Evolutionary conservation across 345 rosid species (phyloP).

Genomic region (Dipteronia sinensis): DNA sequence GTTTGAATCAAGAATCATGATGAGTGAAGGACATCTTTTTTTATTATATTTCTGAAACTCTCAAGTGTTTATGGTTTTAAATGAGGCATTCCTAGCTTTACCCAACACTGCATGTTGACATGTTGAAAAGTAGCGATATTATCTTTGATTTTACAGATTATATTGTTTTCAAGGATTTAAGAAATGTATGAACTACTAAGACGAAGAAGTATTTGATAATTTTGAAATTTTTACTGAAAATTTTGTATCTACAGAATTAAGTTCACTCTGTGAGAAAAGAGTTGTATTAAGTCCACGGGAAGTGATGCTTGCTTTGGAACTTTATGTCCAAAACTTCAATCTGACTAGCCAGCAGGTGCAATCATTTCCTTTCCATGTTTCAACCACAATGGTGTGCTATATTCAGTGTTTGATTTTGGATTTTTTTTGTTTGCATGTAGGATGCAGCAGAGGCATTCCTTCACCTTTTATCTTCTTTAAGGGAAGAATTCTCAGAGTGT

Average conservation of each 20-base stretch:
- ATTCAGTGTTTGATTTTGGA: constrained; percentile 17
- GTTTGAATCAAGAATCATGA: neutral
- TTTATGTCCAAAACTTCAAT: constrained; percentile 61
- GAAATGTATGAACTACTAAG: neutral
- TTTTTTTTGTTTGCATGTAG: constrained; percentile 36
- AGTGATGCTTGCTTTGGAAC: constrained; percentile 74
- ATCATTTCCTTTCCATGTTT: constrained; percentile 11
- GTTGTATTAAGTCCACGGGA: constrained; percentile 57
- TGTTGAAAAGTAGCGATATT: neutral
- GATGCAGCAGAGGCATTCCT: constrained; percentile 95
- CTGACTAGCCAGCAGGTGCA: constrained; percentile 81
- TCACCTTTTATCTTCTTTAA: constrained; percentile 73
- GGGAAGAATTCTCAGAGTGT: constrained; percentile 64
- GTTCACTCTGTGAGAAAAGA: constrained; percentile 35
- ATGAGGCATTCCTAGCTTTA: neutral
- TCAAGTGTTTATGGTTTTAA: neutral
- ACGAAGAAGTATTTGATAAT: neutral
- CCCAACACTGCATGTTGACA: neutral
- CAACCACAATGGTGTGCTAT: neutral
- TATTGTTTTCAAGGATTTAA: neutral
- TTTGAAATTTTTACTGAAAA: neutral
- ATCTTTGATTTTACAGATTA: neutral
- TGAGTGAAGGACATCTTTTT: neutral
- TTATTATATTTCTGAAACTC: neutral
- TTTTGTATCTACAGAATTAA: constrained; percentile 45